Base-by-base conservation (phyloP, 805 yeast species). In the Saccharomyces mikatae region DNA sequence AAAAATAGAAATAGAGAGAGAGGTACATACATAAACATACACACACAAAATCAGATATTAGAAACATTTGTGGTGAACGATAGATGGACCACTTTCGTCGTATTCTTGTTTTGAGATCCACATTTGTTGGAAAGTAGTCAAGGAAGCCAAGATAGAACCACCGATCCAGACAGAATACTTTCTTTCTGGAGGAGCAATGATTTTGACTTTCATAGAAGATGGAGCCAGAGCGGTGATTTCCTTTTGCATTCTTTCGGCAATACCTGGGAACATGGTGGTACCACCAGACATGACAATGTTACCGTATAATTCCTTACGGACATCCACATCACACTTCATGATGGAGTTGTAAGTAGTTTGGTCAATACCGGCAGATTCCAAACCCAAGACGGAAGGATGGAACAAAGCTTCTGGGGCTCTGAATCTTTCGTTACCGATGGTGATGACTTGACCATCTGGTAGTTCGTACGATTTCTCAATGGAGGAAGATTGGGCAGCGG, bases 51-150 rank as follows among this genome's bases (percentile, higher is more conserved):
- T 22, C 44, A 17, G 44, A n/a, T 57, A 59, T 74, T 72, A 75
- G 77, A 75, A 75, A 74, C 79, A 75, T 64, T 75, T 75, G 74
- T 74, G 77, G 71, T 75, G 79, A 62, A 94, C 99, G 75, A 94
- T 94, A 62, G 97, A 90, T 72, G 99, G 99, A 74, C 99, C 99
- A 80, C 97, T 89, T 83, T 94, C 99, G 86, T 94, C 99, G 87
- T 94, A 94, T 84, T 94, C 99, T 83, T 94, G 98, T 86, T 94
- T 94, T 74, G 98, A 91, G 88, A 94, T 90, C 99, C 99, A 94
- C 98, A 94, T 92, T 81, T 94, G 98, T 84, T 94, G 98, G 97
- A 94, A 94, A 76, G 99, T 94, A 61, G 97, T 89, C 76, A 94
- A 86, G 58, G 97, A 90, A 65, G 99, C 97, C 78, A 94, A 86